A percentile compares a stretch with the other conserved stretches of the same genome.
phyloP scores from a whole-genome alignment of 163 green algal species.

The Scenedesmus sp. region DNA sequence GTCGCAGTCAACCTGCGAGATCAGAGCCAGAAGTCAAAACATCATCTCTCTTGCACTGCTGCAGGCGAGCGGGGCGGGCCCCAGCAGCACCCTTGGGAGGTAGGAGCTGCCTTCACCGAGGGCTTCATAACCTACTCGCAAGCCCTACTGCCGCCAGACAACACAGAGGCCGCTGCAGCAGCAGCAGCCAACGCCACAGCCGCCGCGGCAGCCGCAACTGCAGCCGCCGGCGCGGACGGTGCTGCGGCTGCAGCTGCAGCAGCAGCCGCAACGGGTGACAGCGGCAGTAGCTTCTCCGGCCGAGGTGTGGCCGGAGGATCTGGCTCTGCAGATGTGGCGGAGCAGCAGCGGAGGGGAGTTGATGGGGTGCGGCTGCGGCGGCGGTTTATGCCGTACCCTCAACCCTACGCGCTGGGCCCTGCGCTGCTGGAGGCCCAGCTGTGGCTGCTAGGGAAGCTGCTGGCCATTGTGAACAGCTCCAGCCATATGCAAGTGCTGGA shows the following conservation, averaged over 20 bases:
- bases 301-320: not conserved
- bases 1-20: no score
- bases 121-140: constrained; percentile 50
- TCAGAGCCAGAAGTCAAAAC: no score
- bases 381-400: constrained; percentile 67
- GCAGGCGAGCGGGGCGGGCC: constrained; percentile 72
- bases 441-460: constrained; percentile 70
- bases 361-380: constrained; percentile 34
- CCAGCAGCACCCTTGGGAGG: constrained; percentile 72
- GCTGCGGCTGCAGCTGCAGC: not conserved
- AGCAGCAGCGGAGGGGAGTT: constrained; percentile 14
- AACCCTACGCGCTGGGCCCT: constrained; percentile 68
- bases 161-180: constrained; percentile 14
- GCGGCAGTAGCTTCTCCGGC: not conserved
- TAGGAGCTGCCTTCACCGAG: constrained; percentile 57
- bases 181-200: not conserved
- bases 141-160: constrained; percentile 57
- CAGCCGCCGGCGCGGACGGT: not conserved
- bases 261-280: not conserved
- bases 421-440: constrained; percentile 79
- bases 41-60: not conserved
- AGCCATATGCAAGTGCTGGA: constrained; percentile 78
- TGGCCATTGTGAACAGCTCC: constrained; percentile 53
- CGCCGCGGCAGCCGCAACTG: not conserved
- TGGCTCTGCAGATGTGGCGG: not conserved